These are phyloP conservation scores for Trichoderma afroharzianum DNA, from an alignment of 2,329 filamentous ascomycete genomes.

Conservation along the genomic window DNA sequence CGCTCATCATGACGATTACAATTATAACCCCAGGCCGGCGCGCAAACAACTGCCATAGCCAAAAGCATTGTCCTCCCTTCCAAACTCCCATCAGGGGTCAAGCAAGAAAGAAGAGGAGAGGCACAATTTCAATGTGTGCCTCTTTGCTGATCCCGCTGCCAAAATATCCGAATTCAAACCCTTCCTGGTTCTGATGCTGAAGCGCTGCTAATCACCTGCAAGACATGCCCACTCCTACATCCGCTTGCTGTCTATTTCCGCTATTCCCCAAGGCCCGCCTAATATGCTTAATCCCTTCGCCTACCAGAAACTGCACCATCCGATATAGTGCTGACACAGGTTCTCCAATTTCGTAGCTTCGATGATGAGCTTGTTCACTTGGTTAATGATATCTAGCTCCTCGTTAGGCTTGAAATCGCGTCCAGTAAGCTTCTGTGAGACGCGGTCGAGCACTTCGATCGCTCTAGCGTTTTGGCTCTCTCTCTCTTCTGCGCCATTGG, in stretches of 20 bases:
- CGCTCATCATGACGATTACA: conserved; percentile 15
- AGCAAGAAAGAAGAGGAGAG: background rate
- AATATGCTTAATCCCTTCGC: background rate
- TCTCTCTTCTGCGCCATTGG: conserved; percentile 45
- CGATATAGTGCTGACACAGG: conserved; percentile 97
- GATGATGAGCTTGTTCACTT: conserved; percentile 91
- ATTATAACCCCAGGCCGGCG: conserved; percentile 13
- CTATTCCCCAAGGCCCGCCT: background rate
- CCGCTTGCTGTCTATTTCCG: background rate
- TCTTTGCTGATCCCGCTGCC: background rate
- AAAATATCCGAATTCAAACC: background rate
- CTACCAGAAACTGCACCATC: conserved; percentile 98
- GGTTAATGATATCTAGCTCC: conserved; percentile 78
- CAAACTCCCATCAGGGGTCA: conserved; percentile 11
- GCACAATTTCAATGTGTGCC: background rate
- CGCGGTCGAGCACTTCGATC: conserved; percentile 82
- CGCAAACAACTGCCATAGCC: conserved; percentile 16
- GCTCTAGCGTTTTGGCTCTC: conserved; percentile 94
- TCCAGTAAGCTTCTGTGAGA: conserved; percentile 93
- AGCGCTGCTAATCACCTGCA: background rate
- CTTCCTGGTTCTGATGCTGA: background rate
- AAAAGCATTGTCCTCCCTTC: conserved; percentile 10
- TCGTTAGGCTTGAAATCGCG: conserved; percentile 84
- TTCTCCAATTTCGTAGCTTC: conserved; percentile 98
- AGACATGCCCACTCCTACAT: background rate